Conservation (phyloP, 2,329 filamentous ascomycete genomes). For the Knufia petricola region DNA sequence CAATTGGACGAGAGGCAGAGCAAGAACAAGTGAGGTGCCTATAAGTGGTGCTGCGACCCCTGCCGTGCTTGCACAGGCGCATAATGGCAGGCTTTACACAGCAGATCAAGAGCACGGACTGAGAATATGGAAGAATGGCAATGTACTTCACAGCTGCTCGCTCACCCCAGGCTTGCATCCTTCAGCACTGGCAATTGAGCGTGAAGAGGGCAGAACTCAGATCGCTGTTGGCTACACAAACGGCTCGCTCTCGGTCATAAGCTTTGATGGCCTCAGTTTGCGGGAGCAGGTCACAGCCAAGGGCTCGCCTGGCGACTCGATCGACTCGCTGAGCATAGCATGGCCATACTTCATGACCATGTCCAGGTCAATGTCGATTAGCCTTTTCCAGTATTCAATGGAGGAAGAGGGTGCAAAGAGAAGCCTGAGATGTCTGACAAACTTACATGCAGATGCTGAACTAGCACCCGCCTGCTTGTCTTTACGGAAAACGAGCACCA, state of each 20-base stretch:
- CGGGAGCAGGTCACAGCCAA: constrained; percentile 32
- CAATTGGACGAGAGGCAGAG: constrained; percentile 81
- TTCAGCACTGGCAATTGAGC: constrained; percentile 57
- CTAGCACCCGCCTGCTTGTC: constrained; percentile 73
- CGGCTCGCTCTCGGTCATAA: constrained; percentile 63
- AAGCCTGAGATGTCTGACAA: constrained; percentile 7
- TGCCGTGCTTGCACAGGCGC: constrained; percentile 63
- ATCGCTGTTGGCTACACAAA: constrained; percentile 61
- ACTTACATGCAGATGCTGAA: constrained; percentile 59
- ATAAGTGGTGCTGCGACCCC: constrained; percentile 48
- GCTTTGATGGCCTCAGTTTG: constrained; percentile 26
- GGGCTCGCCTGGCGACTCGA: constrained; percentile 50
- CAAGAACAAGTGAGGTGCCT: constrained; percentile 57
- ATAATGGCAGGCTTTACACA: constrained; percentile 67
- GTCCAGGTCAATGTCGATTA: constrained; percentile 62
- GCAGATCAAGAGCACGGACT: constrained; percentile 61
- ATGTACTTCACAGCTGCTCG: constrained; percentile 43
- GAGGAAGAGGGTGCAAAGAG: constrained; percentile 42
- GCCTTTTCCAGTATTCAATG: constrained; percentile 57
- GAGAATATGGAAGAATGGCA: constrained; percentile 57
- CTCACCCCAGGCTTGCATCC: constrained; percentile 33
- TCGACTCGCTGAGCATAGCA: constrained; percentile 62
- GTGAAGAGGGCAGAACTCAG: constrained; percentile 41
- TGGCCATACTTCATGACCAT: constrained; percentile 72
- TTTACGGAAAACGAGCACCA: constrained; percentile 53